These are phyloP conservation scores for Eimeria sp. DNA, from an alignment of 169 alveolate genomes.

Conservation along the genomic window DNA sequence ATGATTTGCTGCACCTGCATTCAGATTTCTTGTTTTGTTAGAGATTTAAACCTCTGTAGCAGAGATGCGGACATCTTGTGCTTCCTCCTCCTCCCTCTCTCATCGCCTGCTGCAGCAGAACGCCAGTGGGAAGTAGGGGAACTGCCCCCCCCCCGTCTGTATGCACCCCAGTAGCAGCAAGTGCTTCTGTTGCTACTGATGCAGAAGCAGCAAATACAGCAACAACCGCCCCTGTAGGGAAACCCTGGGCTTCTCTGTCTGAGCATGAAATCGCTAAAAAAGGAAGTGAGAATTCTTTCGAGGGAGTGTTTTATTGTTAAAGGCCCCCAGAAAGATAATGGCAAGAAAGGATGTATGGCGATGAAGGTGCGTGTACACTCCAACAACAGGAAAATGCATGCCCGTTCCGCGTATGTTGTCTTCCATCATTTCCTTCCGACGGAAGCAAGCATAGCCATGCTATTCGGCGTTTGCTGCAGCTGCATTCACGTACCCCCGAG, in stretches of 20 bases:
- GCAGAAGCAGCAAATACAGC: background rate
- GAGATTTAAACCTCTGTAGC: background rate
- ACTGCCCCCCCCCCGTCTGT: background rate
- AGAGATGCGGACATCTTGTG: background rate
- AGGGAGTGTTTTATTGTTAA: slow-evolving; percentile 3
- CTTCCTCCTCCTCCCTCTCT: slow-evolving; percentile 11
- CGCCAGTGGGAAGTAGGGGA: background rate
- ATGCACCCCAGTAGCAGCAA: background rate
- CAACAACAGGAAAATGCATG: background rate
- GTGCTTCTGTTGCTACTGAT: background rate
- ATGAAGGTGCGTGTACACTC: slow-evolving; percentile 34
- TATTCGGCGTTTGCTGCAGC: background rate
- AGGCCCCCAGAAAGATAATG: background rate
- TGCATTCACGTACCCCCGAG: background rate
- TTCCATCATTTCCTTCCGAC: too few species aligned
- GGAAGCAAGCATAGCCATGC: too few species aligned
- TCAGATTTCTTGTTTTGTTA: background rate
- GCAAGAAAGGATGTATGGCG: background rate
- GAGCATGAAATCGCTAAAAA: background rate
- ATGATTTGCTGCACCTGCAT: background rate
- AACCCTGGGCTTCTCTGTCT: background rate
- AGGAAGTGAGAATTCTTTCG: background rate
- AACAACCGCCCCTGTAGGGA: background rate
- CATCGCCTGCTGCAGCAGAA: background rate
- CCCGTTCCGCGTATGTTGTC: too few species aligned